Conservation (phyloP, 2,329 filamentous ascomycete species). For the Colletotrichum agaves region DNA sequence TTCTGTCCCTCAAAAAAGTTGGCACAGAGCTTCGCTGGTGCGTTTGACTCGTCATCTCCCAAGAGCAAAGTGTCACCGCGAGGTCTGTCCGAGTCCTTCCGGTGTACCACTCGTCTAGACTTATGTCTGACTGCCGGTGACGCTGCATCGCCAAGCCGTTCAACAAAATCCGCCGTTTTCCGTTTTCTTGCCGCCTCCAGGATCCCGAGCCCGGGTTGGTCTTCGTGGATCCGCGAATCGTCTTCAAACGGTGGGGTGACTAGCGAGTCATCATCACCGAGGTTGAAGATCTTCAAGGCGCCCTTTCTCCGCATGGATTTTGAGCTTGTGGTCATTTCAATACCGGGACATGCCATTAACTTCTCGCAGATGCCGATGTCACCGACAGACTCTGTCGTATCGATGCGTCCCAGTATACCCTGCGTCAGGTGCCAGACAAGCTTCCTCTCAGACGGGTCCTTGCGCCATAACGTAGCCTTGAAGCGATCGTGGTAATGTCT, state of each 20-base stretch:
- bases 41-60: conserved; percentile 8
- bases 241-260: background rate
- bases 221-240: background rate
- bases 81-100: background rate
- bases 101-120: background rate
- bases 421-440: conserved; percentile 25
- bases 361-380: background rate
- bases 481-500: conserved; percentile 18
- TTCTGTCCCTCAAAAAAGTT: conserved; percentile 47
- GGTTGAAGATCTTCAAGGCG: background rate
- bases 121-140: conserved; percentile 3
- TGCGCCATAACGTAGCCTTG: conserved; percentile 35
- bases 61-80: background rate
- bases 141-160: background rate
- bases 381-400: conserved; percentile 13
- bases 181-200: conserved; percentile 25
- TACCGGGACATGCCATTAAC: background rate
- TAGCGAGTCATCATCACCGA: conserved; percentile 9
- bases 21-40: conserved; percentile 44
- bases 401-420: background rate
- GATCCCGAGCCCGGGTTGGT: background rate
- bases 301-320: background rate
- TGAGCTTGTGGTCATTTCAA: conserved; percentile 4
- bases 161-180: background rate
- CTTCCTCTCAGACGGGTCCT: conserved; percentile 9